Evolutionary conservation across 2,329 filamentous ascomycete species (phyloP).

Genomic region (Neonectria sp.): DNA sequence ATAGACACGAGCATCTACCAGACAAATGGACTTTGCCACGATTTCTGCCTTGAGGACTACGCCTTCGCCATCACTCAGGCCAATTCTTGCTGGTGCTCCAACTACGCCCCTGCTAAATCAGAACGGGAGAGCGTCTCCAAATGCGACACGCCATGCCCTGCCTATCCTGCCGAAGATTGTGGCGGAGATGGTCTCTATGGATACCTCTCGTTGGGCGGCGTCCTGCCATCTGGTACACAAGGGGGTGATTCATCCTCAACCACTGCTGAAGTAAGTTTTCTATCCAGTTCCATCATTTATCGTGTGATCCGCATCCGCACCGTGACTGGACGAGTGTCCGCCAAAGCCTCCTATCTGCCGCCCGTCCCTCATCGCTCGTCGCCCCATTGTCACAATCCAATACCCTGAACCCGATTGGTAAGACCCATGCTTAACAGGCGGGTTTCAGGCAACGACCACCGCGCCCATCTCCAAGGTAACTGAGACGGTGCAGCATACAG

Average conservation of each 20-base stretch:
- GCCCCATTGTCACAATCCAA: constrained; percentile 23
- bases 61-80: constrained; percentile 79
- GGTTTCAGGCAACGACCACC: constrained; percentile 47
- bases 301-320: constrained; percentile 37
- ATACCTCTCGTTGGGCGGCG: constrained; percentile 71
- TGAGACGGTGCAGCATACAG: constrained; percentile 55
- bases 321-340: constrained; percentile 46
- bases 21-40: constrained; percentile 78
- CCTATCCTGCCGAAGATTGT: constrained; percentile 77
- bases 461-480: constrained; percentile 52
- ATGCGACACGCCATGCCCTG: constrained; percentile 76
- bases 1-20: constrained; percentile 72
- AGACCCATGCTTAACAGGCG: constrained; percentile 49
- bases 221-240: constrained; percentile 70
- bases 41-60: constrained; percentile 69
- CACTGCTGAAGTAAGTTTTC: constrained; percentile 47
- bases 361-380: constrained; percentile 25
- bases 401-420: constrained; percentile 38
- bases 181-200: constrained; percentile 74
- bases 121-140: constrained; percentile 57
- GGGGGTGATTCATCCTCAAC: constrained; percentile 45
- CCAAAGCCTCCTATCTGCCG: constrained; percentile 27
- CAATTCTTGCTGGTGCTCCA: constrained; percentile 81
- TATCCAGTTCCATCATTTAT: constrained; percentile 32
- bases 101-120: constrained; percentile 71